Evolutionary conservation across 805 yeast genomes (phyloP).

Genomic region (Isabelozyma rhagii): DNA sequence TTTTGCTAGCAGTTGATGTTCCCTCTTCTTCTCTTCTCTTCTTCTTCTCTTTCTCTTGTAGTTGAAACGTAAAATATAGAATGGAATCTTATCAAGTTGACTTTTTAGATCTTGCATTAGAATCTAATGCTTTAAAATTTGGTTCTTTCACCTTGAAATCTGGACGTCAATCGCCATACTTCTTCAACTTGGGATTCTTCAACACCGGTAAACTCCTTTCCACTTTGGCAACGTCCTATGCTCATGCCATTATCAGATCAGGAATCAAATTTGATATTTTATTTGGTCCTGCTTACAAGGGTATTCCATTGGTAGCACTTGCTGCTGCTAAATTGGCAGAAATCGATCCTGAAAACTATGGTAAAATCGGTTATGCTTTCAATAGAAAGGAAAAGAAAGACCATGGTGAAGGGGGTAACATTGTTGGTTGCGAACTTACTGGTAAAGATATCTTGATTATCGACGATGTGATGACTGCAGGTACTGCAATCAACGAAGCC

Average conservation of each 20-base stretch:
- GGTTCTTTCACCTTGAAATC: conserved; percentile 89
- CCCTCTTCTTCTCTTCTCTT: not conserved
- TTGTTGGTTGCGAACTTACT: conserved; percentile 78
- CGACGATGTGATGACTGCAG: conserved; percentile 98
- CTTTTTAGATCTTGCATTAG: conserved; percentile 80
- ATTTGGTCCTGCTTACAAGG: conserved; percentile 98
- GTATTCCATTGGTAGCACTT: conserved; percentile 91
- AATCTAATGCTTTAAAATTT: conserved; percentile 77
- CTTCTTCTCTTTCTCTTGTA: not conserved
- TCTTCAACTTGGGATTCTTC: conserved; percentile 91
- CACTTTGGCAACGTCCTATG: conserved; percentile 85
- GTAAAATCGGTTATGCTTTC: conserved; percentile 80
- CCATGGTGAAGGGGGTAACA: conserved; percentile 96
- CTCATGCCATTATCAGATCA: conserved; percentile 77
- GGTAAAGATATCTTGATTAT: conserved; percentile 78
- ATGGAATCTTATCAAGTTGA: conserved; percentile 54
- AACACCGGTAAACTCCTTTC: conserved; percentile 74
- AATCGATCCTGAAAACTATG: conserved; percentile 76
- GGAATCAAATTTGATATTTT: conserved; percentile 84
- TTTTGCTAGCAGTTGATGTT: not conserved
- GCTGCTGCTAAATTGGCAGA: conserved; percentile 92
- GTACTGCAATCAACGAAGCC: conserved; percentile 96
- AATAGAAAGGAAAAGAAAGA: conserved; percentile 96
- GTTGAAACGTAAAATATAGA: not conserved
- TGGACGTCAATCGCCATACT: conserved; percentile 93